These are phyloP conservation scores for Picea abies DNA, from an alignment of 83 land plant genomes.

Conservation along the genomic window DNA sequence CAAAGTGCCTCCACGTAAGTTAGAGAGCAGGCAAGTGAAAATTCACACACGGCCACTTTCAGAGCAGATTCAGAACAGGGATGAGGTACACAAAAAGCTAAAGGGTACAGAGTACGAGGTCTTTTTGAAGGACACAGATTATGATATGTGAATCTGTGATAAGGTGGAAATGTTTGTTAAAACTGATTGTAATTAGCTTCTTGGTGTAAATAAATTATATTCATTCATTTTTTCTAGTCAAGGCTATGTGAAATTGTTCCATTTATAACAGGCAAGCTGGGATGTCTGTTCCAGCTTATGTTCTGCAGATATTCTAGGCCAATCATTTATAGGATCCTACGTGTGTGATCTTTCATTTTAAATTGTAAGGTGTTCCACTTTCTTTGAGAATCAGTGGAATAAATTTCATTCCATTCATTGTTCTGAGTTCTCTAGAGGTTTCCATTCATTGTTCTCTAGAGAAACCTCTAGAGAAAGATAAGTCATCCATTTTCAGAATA, in stretches of 20 bases:
- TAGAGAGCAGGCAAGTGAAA: conserved; percentile 64
- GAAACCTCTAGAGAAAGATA: neutral
- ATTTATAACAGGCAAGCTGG: neutral
- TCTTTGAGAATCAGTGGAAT: neutral
- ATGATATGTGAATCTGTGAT: conserved; percentile 6
- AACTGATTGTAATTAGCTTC: conserved; percentile 1
- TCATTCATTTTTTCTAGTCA: conserved; percentile 9
- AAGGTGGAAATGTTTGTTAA: neutral
- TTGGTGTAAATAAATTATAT: conserved; percentile 8
- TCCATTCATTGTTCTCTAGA: neutral
- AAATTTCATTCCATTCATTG: conserved; percentile 7
- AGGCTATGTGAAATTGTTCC: neutral
- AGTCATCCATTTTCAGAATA: conserved; percentile 1
- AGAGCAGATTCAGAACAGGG: conserved; percentile 57
- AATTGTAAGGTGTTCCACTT: neutral
- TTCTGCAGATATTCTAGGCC: neutral
- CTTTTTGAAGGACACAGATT: conserved; percentile 29
- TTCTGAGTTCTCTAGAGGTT: neutral
- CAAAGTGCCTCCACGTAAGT: conserved; percentile 36
- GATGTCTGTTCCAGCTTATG: neutral
- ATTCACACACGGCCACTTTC: conserved; percentile 62
- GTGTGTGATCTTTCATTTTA: neutral
- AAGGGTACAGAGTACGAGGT: conserved; percentile 50
- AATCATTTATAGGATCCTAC: neutral
- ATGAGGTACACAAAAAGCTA: conserved; percentile 44